These are phyloP conservation scores for Pichia sp. DNA, from an alignment of 1,139 yeast species.

Conservation along the genomic window DNA sequence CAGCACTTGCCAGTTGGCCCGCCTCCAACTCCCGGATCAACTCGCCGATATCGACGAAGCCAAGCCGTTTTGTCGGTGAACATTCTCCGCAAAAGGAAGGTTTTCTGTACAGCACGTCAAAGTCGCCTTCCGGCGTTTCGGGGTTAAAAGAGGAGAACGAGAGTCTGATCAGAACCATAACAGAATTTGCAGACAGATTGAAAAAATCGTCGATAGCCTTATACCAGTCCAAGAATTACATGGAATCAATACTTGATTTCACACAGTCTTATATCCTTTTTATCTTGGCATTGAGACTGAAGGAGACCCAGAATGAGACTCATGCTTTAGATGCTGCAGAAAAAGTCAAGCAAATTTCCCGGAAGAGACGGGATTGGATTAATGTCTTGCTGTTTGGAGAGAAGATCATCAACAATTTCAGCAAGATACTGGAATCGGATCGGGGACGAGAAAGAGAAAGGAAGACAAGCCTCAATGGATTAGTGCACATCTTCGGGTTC, in stretches of 20 bases:
- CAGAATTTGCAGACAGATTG: conserved; percentile 9
- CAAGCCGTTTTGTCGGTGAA: background rate
- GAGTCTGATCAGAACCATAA: background rate
- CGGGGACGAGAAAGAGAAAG: background rate
- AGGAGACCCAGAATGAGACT: conserved; percentile 4
- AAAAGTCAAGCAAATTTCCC: background rate
- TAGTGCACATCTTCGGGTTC: conserved; percentile 14
- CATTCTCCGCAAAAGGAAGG: background rate
- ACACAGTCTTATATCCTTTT: conserved; percentile 12
- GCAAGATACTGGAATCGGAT: conserved; percentile 1
- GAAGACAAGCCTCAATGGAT: background rate
- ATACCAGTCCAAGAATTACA: conserved; percentile 3
- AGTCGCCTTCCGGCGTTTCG: background rate
- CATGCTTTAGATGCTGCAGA: background rate
- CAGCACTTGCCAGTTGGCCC: background rate
- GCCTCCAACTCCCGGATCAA: background rate
- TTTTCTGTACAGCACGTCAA: background rate
- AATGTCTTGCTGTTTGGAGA: conserved; percentile 10
- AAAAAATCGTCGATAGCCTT: conserved; percentile 6
- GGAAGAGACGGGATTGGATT: conserved; percentile 22
- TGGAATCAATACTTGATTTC: conserved; percentile 10
- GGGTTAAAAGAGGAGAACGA: background rate
- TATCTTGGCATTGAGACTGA: conserved; percentile 6
- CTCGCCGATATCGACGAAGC: background rate
- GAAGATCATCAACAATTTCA: conserved; percentile 17